phyloP scores from a whole-genome alignment of 306 rosid genomes.

The Trifolium fragiferum region DNA sequence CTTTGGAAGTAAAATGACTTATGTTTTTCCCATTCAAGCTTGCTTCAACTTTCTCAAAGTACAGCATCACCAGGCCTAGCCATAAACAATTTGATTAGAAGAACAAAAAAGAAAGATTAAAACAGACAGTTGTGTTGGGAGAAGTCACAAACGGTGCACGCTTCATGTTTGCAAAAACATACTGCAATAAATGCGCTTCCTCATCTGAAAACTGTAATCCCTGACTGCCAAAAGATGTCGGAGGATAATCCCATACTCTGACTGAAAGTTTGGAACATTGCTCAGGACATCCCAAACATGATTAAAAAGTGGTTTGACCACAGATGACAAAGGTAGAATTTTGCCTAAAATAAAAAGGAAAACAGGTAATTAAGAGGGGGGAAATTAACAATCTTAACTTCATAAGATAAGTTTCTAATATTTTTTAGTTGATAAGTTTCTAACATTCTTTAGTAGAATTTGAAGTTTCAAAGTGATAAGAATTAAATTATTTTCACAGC shows the following conservation, averaged over 20 bases:
- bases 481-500: conserved; percentile 18
- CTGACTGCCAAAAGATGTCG: conserved; percentile 73
- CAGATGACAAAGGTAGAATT: conserved; percentile 59
- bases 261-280: conserved; percentile 78
- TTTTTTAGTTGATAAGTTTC: background rate
- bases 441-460: background rate
- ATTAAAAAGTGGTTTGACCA: conserved; percentile 71
- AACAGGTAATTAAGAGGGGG: background rate
- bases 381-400: conserved; percentile 20
- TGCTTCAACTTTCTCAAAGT: conserved; percentile 68
- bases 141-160: conserved; percentile 31
- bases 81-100: conserved; percentile 40
- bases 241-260: conserved; percentile 79
- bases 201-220: conserved; percentile 85
- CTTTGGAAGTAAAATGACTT: conserved; percentile 63
- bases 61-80: conserved; percentile 67
- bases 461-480: background rate
- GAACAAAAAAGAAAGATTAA: conserved; percentile 17
- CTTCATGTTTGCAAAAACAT: conserved; percentile 46
- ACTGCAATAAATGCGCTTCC: conserved; percentile 77
- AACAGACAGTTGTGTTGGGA: conserved; percentile 34
- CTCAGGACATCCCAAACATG: conserved; percentile 83
- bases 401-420: conserved; percentile 6
- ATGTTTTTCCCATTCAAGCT: conserved; percentile 64
- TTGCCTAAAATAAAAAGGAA: conserved; percentile 57